Percentiles rank a stretch among this genome's conserved stretches.
phyloP scores from a whole-genome alignment of 2,329 filamentous ascomycete genomes.

The Thielaviopsis musarum region DNA sequence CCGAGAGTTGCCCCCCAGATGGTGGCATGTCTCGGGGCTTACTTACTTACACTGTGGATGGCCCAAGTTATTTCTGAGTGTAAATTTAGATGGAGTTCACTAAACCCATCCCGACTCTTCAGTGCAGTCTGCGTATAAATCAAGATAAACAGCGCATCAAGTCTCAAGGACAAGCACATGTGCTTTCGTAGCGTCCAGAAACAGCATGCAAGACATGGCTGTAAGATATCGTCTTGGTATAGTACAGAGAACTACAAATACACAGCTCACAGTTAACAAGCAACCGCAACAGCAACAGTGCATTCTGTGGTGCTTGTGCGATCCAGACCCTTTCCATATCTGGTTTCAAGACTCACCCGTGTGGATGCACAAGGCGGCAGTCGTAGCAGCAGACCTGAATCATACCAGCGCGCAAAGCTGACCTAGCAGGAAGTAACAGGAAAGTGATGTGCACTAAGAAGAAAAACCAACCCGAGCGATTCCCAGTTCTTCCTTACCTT shows the following conservation, averaged over 20 bases:
- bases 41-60: too few relatives aligned
- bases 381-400: not conserved
- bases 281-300: too few relatives aligned
- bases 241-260: not conserved
- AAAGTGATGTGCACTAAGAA: not conserved
- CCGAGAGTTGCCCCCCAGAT: too few relatives aligned
- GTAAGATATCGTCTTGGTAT: not conserved
- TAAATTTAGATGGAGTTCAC: too few relatives aligned
- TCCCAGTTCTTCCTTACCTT: not conserved
- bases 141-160: not conserved
- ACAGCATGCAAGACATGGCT: not conserved
- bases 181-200: not conserved
- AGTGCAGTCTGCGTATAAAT: not conserved
- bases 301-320: not conserved
- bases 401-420: not conserved
- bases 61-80: too few relatives aligned
- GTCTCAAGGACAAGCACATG: too few relatives aligned
- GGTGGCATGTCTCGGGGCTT: too few relatives aligned
- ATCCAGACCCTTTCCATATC: not conserved
- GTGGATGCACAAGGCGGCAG: not conserved
- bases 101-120: too few relatives aligned
- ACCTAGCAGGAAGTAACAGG: not conserved
- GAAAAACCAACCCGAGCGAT: not conserved
- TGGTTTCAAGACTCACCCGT: not conserved
- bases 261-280: not conserved